Percentiles rank a stretch among this genome's conserved stretches.
Evolutionary conservation across 2,329 filamentous ascomycete genomes (phyloP).

Genomic region (Xenoacremonium recifei): DNA sequence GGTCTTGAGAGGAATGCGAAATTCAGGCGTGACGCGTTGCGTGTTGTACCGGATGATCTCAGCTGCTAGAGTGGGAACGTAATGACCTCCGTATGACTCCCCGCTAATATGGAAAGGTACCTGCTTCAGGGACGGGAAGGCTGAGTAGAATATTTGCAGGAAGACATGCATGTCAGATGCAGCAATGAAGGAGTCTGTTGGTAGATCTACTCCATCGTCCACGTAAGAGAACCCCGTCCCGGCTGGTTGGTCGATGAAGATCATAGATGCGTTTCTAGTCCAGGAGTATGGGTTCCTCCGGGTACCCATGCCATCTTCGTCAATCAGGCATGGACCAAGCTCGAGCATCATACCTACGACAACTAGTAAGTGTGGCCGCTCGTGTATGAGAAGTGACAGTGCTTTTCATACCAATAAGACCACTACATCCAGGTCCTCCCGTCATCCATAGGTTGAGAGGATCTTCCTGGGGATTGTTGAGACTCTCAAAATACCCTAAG

Average conservation of each 20-base stretch:
- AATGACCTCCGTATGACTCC: slow-evolving; percentile 21
- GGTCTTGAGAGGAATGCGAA: slow-evolving; percentile 8
- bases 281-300: slow-evolving; percentile 16
- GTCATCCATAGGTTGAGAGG: slow-evolving; percentile 20
- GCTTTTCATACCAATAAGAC: slow-evolving; percentile 5
- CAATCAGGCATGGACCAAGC: slow-evolving; percentile 16
- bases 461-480: slow-evolving; percentile 10
- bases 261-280: slow-evolving; percentile 20
- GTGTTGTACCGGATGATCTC: slow-evolving; percentile 20
- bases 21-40: not conserved
- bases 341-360: slow-evolving; percentile 17
- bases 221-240: slow-evolving; percentile 20
- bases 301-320: slow-evolving; percentile 12
- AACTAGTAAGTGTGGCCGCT: no score
- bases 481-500: slow-evolving; percentile 18
- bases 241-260: slow-evolving; percentile 21
- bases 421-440: slow-evolving; percentile 17
- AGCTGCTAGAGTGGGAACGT: slow-evolving; percentile 17
- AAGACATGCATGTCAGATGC: slow-evolving; percentile 18
- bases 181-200: slow-evolving; percentile 16
- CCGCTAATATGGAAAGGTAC: slow-evolving; percentile 18
- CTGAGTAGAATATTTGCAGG: slow-evolving; percentile 14
- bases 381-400: not conserved
- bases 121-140: slow-evolving; percentile 5
- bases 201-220: slow-evolving; percentile 12